phyloP scores from a whole-genome alignment of 2,329 filamentous ascomycete species.

The Esteya vermicola region DNA sequence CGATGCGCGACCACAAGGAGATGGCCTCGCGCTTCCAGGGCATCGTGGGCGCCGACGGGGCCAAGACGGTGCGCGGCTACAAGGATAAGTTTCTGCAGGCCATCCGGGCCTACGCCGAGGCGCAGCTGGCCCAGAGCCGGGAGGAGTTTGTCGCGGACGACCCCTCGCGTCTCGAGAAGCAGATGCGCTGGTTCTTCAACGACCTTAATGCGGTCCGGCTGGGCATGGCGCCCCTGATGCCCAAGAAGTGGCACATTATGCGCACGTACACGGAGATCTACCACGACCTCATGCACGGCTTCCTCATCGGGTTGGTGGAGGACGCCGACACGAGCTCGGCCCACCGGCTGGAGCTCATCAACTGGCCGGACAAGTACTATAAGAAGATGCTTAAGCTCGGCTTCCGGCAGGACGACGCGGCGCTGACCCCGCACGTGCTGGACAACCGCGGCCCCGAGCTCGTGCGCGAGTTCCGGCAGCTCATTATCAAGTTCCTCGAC shows the following conservation, averaged over 20 bases:
- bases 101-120: slow-evolving; percentile 58
- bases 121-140: slow-evolving; percentile 57
- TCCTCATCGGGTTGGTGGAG: slow-evolving; percentile 68
- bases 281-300: slow-evolving; percentile 90
- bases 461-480: slow-evolving; percentile 81
- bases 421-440: slow-evolving; percentile 66
- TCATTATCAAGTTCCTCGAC: slow-evolving; percentile 90
- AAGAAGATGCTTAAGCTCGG: slow-evolving; percentile 88
- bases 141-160: slow-evolving; percentile 67
- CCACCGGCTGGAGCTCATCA: slow-evolving; percentile 80
- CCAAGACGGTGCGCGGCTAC: slow-evolving; percentile 85
- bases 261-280: slow-evolving; percentile 84
- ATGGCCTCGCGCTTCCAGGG: slow-evolving; percentile 88
- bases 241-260: slow-evolving; percentile 93
- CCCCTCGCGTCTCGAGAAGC: slow-evolving; percentile 70
- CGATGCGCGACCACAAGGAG: slow-evolving; percentile 89
- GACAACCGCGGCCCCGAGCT: slow-evolving; percentile 84
- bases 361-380: slow-evolving; percentile 94
- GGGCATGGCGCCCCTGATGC: slow-evolving; percentile 83
- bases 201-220: slow-evolving; percentile 89
- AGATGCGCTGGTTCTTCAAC: slow-evolving; percentile 93
- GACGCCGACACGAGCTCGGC: slow-evolving; percentile 72
- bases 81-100: slow-evolving; percentile 87
- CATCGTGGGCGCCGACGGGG: slow-evolving; percentile 63
- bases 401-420: slow-evolving; percentile 51